phyloP scores from a whole-genome alignment of 176 grass and related monocot species.

The Triticum monococcum region DNA sequence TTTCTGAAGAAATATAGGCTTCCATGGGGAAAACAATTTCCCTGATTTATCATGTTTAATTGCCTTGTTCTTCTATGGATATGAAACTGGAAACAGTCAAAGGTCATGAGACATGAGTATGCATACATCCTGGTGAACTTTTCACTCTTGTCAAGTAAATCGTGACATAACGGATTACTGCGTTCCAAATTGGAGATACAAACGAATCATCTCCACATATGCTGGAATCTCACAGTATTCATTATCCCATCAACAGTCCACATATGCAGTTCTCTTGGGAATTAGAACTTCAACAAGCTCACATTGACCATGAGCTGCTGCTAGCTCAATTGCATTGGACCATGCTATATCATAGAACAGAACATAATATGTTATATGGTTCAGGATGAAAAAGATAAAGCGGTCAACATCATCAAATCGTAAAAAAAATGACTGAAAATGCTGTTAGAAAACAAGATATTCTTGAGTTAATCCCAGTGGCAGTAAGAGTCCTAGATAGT shows the following conservation, averaged over 20 bases:
- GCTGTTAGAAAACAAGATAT: neutral
- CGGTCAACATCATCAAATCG: neutral
- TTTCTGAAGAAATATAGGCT: neutral
- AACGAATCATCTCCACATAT: neutral
- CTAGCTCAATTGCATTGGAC: conserved; percentile 29
- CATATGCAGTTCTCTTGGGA: no score
- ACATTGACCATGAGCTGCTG: conserved; percentile 18
- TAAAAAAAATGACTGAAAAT: neutral
- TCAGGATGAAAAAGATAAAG: neutral
- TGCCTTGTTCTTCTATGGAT: neutral
- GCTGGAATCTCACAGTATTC: neutral
- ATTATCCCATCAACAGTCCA: conserved; percentile 36
- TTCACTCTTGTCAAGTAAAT: neutral
- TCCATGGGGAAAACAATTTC: neutral
- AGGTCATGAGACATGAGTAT: neutral
- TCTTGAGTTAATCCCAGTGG: neutral
- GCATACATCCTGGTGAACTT: neutral
- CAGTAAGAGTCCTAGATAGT: neutral
- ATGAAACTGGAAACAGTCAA: neutral
- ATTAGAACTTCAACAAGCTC: conserved; percentile 44
- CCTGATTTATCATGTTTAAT: neutral
- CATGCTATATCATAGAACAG: neutral
- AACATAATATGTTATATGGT: neutral
- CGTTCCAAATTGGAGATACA: neutral
- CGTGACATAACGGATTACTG: neutral